Conservation (phyloP, 257 asterid genomes). For the Hygrophila difformis region DNA sequence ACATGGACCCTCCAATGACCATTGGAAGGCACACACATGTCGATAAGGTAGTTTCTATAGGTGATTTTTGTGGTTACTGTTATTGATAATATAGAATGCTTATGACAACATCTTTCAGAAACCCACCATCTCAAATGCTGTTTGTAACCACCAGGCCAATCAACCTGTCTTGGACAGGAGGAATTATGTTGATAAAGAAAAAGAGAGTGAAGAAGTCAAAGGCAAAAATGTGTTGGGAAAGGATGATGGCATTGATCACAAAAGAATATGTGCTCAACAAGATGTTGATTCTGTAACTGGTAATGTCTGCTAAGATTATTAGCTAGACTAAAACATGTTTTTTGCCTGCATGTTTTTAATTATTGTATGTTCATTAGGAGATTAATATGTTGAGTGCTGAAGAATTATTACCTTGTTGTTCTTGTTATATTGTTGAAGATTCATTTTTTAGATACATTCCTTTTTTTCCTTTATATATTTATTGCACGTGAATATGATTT, state of each 20-base stretch:
- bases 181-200: conserved; percentile 30
- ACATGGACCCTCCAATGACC: conserved; percentile 37
- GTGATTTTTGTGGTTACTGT: conserved; percentile 9
- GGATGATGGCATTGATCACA: conserved; percentile 21
- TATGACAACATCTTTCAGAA: conserved; percentile 22
- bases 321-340: background rate
- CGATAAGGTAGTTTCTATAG: conserved; percentile 39
- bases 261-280: conserved; percentile 27
- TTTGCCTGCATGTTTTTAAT: background rate
- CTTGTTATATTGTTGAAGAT: too few species aligned
- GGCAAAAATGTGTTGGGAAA: conserved; percentile 31
- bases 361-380: background rate
- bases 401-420: too few species aligned
- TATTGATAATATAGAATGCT: conserved; percentile 5
- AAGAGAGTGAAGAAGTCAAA: conserved; percentile 25
- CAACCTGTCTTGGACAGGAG: conserved; percentile 25
- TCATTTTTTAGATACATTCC: too few species aligned
- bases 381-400: too few species aligned
- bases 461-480: too few species aligned
- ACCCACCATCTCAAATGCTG: conserved; percentile 27
- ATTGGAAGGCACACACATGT: conserved; percentile 23
- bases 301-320: conserved; percentile 32
- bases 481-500: too few species aligned
- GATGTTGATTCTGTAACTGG: conserved; percentile 34
- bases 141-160: conserved; percentile 22